Conservation (phyloP, 495 filamentous ascomycete species). For the Lophiostoma macrostomum region DNA sequence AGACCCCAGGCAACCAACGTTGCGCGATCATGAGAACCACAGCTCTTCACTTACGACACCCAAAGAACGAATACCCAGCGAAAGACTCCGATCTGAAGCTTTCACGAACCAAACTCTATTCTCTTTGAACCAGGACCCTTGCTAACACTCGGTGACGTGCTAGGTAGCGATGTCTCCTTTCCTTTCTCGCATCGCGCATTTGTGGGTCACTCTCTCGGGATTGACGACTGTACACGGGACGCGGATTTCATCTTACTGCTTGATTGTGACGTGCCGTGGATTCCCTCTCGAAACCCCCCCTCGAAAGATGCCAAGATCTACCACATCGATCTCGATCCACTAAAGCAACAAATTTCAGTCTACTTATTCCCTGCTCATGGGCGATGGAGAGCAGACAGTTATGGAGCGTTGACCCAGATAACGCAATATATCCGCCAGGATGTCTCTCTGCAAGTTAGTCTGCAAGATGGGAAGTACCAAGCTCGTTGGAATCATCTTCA, state of each 20-base stretch:
- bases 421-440: constrained; percentile 50
- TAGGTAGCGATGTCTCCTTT: constrained; percentile 94
- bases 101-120: no score
- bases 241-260: constrained; percentile 84
- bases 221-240: constrained; percentile 67
- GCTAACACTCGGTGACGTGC: no score
- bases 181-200: constrained; percentile 54
- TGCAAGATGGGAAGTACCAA: no score
- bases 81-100: no score
- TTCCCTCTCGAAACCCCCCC: constrained; percentile 55
- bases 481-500: no score
- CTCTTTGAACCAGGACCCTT: no score
- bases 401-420: constrained; percentile 69
- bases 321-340: constrained; percentile 43
- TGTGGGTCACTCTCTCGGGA: constrained; percentile 73
- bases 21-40: no score
- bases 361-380: constrained; percentile 73
- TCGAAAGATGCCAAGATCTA: constrained; percentile 36
- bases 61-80: no score
- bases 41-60: no score
- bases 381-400: constrained; percentile 74
- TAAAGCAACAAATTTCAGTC: constrained; percentile 49
- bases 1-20: no score
- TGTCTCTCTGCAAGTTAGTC: constrained; percentile 52
- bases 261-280: constrained; percentile 76